phyloP scores from a whole-genome alignment of 2,329 filamentous ascomycete species.

The Chrysoporthe deuterocubensis region DNA sequence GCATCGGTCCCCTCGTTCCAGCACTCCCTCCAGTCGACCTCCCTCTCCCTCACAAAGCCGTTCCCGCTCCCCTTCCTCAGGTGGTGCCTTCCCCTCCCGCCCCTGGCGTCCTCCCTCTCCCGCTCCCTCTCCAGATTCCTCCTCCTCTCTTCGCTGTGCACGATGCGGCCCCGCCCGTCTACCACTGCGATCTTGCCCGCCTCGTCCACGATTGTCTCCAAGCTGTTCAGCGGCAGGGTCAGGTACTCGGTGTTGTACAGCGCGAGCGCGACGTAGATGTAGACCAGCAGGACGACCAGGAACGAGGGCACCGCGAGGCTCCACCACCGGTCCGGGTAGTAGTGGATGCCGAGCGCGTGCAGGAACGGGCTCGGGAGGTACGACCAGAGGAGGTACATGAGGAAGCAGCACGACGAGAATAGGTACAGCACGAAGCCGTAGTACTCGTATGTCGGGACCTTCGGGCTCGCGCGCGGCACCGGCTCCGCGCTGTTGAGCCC shows the following conservation, averaged over 20 bases:
- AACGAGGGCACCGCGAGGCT: slow-evolving; percentile 89
- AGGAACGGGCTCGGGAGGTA: slow-evolving; percentile 92
- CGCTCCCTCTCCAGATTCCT: slow-evolving; percentile 42
- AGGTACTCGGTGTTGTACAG: slow-evolving; percentile 88
- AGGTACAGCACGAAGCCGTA: slow-evolving; percentile 98
- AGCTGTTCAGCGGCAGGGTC: slow-evolving; percentile 76
- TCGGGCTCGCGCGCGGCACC: slow-evolving; percentile 83
- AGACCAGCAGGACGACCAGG: slow-evolving; percentile 84
- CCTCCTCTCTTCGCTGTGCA: slow-evolving; percentile 40
- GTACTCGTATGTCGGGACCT: slow-evolving; percentile 99
- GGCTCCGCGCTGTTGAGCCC: slow-evolving; percentile 47
- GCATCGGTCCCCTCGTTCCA: slow-evolving; percentile 96
- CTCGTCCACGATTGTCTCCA: slow-evolving; percentile 92
- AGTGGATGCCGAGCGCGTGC: slow-evolving; percentile 90
- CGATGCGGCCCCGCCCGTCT: slow-evolving; percentile 66
- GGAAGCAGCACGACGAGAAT: slow-evolving; percentile 80
- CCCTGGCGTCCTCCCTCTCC: slow-evolving; percentile 37
- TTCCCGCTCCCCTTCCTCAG: slow-evolving; percentile 35
- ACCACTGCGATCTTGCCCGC: slow-evolving; percentile 84
- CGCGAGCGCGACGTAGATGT: slow-evolving; percentile 92
- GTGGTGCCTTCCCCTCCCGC: slow-evolving; percentile 38
- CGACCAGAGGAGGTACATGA: slow-evolving; percentile 76
- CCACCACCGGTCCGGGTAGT: slow-evolving; percentile 99
- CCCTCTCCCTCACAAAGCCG: slow-evolving; percentile 25
- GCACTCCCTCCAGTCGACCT: slow-evolving; percentile 73